These are phyloP conservation scores for Pelargonium cotyledonis DNA, from an alignment of 441 rosid genomes.

Conservation along the genomic window DNA sequence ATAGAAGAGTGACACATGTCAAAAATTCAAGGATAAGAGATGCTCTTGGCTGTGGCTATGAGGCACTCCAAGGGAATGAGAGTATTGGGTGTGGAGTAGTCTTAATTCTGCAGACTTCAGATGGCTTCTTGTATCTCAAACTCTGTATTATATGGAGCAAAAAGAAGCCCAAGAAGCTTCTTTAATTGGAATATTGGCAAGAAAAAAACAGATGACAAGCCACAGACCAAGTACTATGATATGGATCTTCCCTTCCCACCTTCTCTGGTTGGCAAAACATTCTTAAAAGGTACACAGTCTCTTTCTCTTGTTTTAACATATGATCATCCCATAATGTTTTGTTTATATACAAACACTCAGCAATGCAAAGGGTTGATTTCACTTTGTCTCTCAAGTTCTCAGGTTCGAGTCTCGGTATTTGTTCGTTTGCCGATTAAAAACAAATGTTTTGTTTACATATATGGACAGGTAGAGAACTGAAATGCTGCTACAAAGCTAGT, in stretches of 20 bases:
- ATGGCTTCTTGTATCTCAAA: constrained; percentile 50
- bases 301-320: constrained; percentile 11
- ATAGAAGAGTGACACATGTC: no score
- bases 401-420: no score
- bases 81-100: no score
- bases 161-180: constrained; percentile 30
- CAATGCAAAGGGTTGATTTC: no score
- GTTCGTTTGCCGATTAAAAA: no score
- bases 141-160: constrained; percentile 28
- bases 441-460: neutral
- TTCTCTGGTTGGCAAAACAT: constrained; percentile 58
- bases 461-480: constrained; percentile 53
- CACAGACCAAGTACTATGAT: constrained; percentile 43
- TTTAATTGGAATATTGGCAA: constrained; percentile 60
- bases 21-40: no score
- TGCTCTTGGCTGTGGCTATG: no score
- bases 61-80: no score
- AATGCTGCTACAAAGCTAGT: constrained; percentile 70
- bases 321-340: neutral
- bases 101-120: neutral
- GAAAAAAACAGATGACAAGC: constrained; percentile 28
- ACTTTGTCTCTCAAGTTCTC: no score
- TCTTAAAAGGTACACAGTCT: constrained; percentile 45
- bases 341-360: neutral
- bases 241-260: constrained; percentile 55